Conservation (phyloP, 176 grass and related monocot genomes). For the Musa schizocarpa region DNA sequence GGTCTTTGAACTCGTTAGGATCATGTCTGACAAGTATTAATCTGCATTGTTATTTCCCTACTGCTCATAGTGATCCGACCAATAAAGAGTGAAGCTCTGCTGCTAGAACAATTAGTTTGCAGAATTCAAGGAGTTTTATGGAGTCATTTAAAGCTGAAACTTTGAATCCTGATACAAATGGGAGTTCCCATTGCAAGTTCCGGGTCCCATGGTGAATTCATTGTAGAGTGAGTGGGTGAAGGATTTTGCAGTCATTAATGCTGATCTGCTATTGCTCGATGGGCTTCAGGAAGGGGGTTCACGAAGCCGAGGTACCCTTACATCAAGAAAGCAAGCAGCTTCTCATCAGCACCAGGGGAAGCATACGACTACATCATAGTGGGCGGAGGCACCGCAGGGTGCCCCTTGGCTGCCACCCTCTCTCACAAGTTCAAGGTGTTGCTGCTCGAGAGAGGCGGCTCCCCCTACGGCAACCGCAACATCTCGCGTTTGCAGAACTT, state of each 20-base stretch:
- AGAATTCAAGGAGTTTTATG: no score
- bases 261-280: background rate
- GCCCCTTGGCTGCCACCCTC: conserved; percentile 75
- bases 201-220: no score
- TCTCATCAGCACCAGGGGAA: background rate
- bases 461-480: conserved; percentile 77
- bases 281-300: conserved; percentile 34
- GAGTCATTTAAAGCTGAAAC: no score
- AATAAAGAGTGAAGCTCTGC: background rate
- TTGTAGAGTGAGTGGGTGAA: no score
- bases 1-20: no score
- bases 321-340: conserved; percentile 59
- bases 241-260: no score
- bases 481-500: conserved; percentile 63
- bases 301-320: conserved; percentile 34
- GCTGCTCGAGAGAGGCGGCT: conserved; percentile 58
- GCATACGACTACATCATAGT: conserved; percentile 69
- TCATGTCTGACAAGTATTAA: no score
- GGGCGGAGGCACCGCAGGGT: conserved; percentile 68
- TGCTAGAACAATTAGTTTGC: background rate
- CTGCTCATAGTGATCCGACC: background rate
- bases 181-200: no score
- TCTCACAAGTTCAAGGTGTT: conserved; percentile 59
- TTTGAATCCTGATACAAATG: no score
- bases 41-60: no score